These are phyloP conservation scores for Maudiozyma serrabonitensis DNA, from an alignment of 805 yeast species.

Conservation along the genomic window DNA sequence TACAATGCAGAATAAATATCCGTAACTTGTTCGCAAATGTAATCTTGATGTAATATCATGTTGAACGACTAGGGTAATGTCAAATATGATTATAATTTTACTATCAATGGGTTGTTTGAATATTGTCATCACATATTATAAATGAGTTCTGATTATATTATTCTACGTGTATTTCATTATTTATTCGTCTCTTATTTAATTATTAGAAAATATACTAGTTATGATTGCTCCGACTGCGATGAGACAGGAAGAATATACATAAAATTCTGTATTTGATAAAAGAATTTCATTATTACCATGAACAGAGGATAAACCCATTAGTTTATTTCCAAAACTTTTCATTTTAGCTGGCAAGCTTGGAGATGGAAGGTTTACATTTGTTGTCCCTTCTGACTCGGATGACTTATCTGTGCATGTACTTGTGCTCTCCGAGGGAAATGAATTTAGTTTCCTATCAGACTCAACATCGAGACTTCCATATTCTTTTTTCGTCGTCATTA, in stretches of 20 bases:
- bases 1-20: neutral
- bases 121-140: too few species aligned
- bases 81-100: too few species aligned
- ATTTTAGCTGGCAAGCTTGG: neutral
- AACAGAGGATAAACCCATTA: neutral
- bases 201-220: neutral
- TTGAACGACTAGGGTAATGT: neutral
- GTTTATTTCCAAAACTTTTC: neutral
- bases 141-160: too few species aligned
- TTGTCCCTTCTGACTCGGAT: too few species aligned
- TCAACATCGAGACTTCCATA: too few species aligned
- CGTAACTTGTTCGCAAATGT: too few species aligned
- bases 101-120: too few species aligned
- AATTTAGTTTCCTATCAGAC: neutral
- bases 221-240: neutral
- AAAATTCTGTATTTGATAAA: constrained; percentile 9
- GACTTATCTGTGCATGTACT: neutral
- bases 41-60: neutral
- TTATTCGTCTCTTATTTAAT: too few species aligned
- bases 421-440: neutral
- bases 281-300: constrained; percentile 7
- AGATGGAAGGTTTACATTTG: too few species aligned
- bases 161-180: too few species aligned
- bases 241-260: constrained; percentile 10
- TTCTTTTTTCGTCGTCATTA: neutral